These are phyloP conservation scores for Leptodermis oblonga DNA, from an alignment of 257 asterid genomes.

Conservation along the genomic window DNA sequence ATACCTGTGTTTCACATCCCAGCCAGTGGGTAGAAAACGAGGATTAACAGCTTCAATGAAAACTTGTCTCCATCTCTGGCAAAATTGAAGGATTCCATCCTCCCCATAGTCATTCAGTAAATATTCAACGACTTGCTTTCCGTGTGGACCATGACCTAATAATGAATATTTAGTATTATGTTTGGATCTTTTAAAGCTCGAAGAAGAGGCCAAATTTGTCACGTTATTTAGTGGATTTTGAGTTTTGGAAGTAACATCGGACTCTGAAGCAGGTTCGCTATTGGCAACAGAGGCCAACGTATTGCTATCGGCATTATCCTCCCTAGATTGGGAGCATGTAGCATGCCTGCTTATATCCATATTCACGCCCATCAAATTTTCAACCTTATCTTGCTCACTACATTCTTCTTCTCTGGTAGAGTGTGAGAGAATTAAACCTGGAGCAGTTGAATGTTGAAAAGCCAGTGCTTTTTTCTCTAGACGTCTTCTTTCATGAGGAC, in stretches of 20 bases:
- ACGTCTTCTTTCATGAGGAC: constrained; percentile 70
- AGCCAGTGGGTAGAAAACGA: constrained; percentile 92
- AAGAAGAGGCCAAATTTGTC: constrained; percentile 4
- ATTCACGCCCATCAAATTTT: constrained; percentile 21
- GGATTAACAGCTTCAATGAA: constrained; percentile 84
- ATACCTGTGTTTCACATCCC: constrained; percentile 98
- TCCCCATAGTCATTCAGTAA: constrained; percentile 68
- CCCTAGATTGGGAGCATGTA: constrained; percentile 15
- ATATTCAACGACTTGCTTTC: constrained; percentile 68
- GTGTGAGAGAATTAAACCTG: constrained; percentile 15
- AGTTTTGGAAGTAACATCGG: constrained; percentile 25
- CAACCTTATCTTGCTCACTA: constrained; percentile 27
- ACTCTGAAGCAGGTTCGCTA: constrained; percentile 12
- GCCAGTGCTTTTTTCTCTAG: constrained; percentile 54
- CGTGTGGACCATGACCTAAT: constrained; percentile 97
- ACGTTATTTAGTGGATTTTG: constrained; percentile 22
- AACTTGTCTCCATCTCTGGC: constrained; percentile 93
- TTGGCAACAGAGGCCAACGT: constrained; percentile 14
- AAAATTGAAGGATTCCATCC: constrained; percentile 74
- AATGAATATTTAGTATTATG: constrained; percentile 54
- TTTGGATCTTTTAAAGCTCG: constrained; percentile 32
- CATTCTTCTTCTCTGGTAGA: constrained; percentile 22
- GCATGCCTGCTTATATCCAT: constrained; percentile 16
- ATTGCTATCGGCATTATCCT: constrained; percentile 20
- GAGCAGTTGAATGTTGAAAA: constrained; percentile 34